Conservation (phyloP, 306 rosid genomes). For the Dryas octopetala region DNA sequence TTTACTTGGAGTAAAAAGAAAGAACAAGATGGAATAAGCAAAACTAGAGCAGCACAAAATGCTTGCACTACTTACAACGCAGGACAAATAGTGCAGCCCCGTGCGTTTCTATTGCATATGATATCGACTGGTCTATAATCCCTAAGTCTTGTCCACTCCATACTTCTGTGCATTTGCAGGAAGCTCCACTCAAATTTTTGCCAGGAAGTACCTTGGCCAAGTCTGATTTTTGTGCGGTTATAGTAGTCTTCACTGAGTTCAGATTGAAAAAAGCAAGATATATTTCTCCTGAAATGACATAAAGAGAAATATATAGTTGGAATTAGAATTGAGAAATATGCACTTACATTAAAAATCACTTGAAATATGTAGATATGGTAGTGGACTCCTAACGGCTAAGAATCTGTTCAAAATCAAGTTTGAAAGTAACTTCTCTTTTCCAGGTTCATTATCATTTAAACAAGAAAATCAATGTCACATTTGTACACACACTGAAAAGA, state of each 20-base stretch:
- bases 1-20: not conserved
- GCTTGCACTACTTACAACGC: constrained; percentile 26
- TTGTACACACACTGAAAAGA: not conserved
- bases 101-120: constrained; percentile 45
- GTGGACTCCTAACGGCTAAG: not conserved
- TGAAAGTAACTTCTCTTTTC: not conserved
- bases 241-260: constrained; percentile 34
- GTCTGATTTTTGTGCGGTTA: constrained; percentile 47
- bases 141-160: constrained; percentile 59
- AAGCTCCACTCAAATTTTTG: constrained; percentile 18
- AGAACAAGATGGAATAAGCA: not conserved
- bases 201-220: constrained; percentile 46
- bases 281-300: constrained; percentile 50
- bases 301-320: not conserved
- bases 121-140: constrained; percentile 31
- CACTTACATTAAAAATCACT: not conserved
- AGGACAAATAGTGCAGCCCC: constrained; percentile 67
- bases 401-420: not conserved
- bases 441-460: too few species aligned
- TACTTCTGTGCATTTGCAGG: constrained; percentile 55
- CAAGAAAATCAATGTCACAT: too few species aligned
- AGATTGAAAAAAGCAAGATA: constrained; percentile 77
- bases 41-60: not conserved
- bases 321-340: constrained; percentile 4
- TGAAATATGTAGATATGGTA: not conserved